A percentile compares a stretch with the other conserved stretches of the same genome.
phyloP scores from a whole-genome alignment of 176 grass and related monocot genomes.

The Lolium perenne region DNA sequence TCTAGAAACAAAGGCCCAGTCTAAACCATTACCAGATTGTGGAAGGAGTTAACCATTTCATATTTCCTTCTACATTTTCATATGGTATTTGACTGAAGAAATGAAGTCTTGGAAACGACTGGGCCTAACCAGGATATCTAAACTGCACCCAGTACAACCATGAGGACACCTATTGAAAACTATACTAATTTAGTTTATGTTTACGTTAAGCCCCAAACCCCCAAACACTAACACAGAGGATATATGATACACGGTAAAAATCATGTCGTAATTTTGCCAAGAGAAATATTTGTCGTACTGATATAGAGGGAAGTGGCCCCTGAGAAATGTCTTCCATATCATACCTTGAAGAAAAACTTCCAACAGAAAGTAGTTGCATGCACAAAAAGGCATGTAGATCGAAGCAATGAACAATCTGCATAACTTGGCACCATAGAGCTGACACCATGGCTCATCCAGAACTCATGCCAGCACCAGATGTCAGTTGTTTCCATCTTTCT shows the following conservation, averaged over 20 bases:
- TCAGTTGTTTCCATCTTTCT: constrained; percentile 50
- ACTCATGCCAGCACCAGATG: constrained; percentile 15
- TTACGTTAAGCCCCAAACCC: not conserved
- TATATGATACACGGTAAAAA: not conserved
- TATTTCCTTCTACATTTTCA: constrained; percentile 7
- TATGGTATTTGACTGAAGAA: constrained; percentile 13
- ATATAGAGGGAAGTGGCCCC: not conserved
- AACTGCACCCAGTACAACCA: not conserved
- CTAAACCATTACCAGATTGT: not conserved
- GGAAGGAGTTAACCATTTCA: not conserved
- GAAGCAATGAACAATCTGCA: constrained; percentile 25
- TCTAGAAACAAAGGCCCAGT: not conserved
- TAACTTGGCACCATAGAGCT: constrained; percentile 24
- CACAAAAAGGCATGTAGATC: constrained; percentile 22
- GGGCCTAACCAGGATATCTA: constrained; percentile 1
- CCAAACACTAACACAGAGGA: not conserved
- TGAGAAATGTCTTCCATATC: constrained; percentile 14
- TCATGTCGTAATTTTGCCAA: not conserved
- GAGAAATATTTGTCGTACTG: constrained; percentile 8
- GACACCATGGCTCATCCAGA: constrained; percentile 24
- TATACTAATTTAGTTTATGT: not conserved
- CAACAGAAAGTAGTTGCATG: constrained; percentile 11
- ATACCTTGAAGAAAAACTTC: constrained; percentile 39
- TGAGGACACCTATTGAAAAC: constrained; percentile 1
- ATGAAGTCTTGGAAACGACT: not conserved